Evolutionary conservation across 2,329 filamentous ascomycete species (phyloP).

Genomic region (Neurospora sp.): DNA sequence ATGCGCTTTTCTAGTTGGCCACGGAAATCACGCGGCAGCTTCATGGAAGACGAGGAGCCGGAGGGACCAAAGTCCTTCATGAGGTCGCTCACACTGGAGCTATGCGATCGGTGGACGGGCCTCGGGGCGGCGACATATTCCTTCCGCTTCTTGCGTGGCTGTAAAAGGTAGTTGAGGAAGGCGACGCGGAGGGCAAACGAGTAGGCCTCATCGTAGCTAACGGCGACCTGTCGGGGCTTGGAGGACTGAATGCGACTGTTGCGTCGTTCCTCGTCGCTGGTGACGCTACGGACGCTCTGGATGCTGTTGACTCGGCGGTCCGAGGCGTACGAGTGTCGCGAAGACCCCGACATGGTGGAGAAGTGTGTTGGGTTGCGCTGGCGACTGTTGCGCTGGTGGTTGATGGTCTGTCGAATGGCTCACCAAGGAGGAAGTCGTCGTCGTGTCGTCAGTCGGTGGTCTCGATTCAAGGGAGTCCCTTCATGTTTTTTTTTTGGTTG

Average conservation of each 20-base stretch:
- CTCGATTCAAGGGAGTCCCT: not conserved
- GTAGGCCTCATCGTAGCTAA: constrained; percentile 73
- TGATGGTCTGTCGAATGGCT: not conserved
- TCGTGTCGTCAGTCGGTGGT: not conserved
- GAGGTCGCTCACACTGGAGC: constrained; percentile 70
- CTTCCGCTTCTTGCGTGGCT: constrained; percentile 80
- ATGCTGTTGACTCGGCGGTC: constrained; percentile 30
- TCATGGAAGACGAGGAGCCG: constrained; percentile 35
- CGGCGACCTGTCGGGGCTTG: constrained; percentile 33
- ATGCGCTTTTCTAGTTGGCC: constrained; percentile 57
- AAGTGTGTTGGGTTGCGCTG: not conserved
- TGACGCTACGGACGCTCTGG: constrained; percentile 14
- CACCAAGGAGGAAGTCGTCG: not conserved
- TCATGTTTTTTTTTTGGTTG: not conserved
- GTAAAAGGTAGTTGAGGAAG: constrained; percentile 85
- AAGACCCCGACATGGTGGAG: constrained; percentile 39
- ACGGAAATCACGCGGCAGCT: constrained; percentile 48
- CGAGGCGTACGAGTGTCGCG: constrained; percentile 35
- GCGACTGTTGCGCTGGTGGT: not conserved
- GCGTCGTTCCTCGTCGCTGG: constrained; percentile 30
- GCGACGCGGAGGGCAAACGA: constrained; percentile 83
- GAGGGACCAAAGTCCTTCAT: constrained; percentile 68
- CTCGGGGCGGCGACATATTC: constrained; percentile 67
- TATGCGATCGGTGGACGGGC: constrained; percentile 50
- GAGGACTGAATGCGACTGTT: constrained; percentile 32